Evolutionary conservation across 805 yeast species (phyloP).

Genomic region (Ogataea pignaliae): DNA sequence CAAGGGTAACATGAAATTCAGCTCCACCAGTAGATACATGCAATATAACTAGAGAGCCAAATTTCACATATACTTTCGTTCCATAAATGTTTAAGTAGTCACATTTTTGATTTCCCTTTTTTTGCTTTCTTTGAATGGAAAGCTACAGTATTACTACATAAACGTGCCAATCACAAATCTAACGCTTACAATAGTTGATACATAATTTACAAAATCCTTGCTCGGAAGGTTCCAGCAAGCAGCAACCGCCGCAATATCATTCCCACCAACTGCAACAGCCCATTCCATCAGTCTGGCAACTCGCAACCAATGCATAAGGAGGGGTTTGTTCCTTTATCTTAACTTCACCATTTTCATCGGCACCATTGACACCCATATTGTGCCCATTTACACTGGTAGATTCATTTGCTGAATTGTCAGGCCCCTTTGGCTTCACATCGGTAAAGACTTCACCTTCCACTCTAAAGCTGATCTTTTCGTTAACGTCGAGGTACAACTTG

Average conservation of each 20-base stretch:
- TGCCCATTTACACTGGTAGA: constrained; percentile 24
- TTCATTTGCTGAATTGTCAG: constrained; percentile 40
- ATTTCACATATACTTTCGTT: not conserved
- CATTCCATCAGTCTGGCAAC: constrained; percentile 95
- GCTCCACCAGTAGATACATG: constrained; percentile 97
- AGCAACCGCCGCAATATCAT: constrained; percentile 1
- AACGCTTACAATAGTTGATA: too few relatives aligned
- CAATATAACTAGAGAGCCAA: constrained; percentile 68
- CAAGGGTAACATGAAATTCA: constrained; percentile 96
- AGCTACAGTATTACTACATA: too few relatives aligned
- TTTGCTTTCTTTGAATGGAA: too few relatives aligned
- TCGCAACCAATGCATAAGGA: constrained; percentile 80
- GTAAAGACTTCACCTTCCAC: constrained; percentile 85
- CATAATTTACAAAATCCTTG: too few relatives aligned
- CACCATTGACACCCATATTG: constrained; percentile 19
- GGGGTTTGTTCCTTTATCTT: constrained; percentile 48
- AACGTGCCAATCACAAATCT: too few relatives aligned
- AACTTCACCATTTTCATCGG: constrained; percentile 22
- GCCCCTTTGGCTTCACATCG: constrained; percentile 75
- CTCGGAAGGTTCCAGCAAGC: too few relatives aligned
- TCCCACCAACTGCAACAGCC: constrained; percentile 98
- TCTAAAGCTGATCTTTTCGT: constrained; percentile 88
- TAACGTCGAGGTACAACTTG: constrained; percentile 77
- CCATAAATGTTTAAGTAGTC: too few relatives aligned
- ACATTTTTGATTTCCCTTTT: too few relatives aligned